Evolutionary conservation across 2,329 filamentous ascomycete genomes (phyloP), one percentile per base, ranked within the genome.

Genomic region (Botryotinia globosa): DNA sequence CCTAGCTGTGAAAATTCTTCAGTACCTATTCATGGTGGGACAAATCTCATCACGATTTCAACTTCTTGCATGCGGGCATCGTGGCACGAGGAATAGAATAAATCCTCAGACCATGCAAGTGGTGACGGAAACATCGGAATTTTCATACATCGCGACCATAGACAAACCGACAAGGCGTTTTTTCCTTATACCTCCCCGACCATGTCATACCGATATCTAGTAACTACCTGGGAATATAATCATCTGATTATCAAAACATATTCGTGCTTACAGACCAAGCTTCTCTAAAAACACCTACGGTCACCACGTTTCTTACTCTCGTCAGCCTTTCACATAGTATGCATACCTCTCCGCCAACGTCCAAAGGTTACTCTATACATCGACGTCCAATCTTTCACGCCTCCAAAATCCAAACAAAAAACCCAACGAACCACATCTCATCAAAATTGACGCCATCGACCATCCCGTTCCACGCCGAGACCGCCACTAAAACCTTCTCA

Each of bases 171-270:
- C 44, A 65, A 37, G 44, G 22, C 44, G 48, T 48, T 12, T 5
- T 9, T 16, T 8, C 20, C 22, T 12, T 22, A 59, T 22, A 16
- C 29, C 37, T 42, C 59, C 25, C 59, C 34, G 37, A 8, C 59
- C 34, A n/a, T 39, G 59, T 62, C 37, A 42, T 42, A 20, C 51
- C 16, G 18, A 22, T 58, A 12, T 29, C 3, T 18, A 54, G 25
- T 8, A 18, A 8, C 29, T 34, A 20, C 39, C 39, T 34, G 20
- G 39, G 29, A 44, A 45, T 45, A n/a, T 12, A n/a, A 64, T 66
- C 63, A 66, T 66, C 44, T 66, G 63, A 66, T 66, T 20, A 66
- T 51, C 44, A 37, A 51, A 61, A 66, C 29, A 51, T 37, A 20
- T 34, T n/a, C 32, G 22, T 18, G 63, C 63, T 66, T 37, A 66